These are phyloP conservation scores for Trichoderma koningii DNA, from an alignment of 2,329 filamentous ascomycete genomes.

Conservation along the genomic window DNA sequence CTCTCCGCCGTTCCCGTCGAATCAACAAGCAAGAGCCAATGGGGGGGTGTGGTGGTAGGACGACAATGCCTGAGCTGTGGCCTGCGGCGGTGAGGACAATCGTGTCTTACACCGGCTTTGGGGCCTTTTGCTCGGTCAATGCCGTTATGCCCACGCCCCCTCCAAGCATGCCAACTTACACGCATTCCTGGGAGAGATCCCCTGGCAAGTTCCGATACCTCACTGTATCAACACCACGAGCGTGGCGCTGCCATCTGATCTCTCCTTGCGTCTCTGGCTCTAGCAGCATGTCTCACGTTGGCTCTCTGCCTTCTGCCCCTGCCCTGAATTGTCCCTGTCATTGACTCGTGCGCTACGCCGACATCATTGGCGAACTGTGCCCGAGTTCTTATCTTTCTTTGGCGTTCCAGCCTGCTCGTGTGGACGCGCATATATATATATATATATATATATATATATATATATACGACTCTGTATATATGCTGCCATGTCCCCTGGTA, in stretches of 20 bases:
- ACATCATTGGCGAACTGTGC: neutral
- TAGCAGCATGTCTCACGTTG: constrained; percentile 15
- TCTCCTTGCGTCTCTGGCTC: constrained; percentile 17
- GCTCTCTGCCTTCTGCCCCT: constrained; percentile 12
- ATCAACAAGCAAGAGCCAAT: constrained; percentile 1
- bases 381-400: constrained; percentile 10
- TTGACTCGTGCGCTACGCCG: constrained; percentile 19
- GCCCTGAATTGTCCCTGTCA: constrained; percentile 11
- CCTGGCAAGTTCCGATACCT: constrained; percentile 19
- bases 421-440: neutral
- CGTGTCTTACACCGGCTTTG: constrained; percentile 7
- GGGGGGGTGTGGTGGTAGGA: constrained; percentile 6
- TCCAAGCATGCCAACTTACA: neutral
- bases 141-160: constrained; percentile 10
- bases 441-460: neutral
- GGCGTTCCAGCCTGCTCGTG: neutral
- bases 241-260: constrained; percentile 25
- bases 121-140: neutral
- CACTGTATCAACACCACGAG: constrained; percentile 24
- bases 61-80: constrained; percentile 21
- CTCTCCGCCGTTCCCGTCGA: constrained; percentile 22
- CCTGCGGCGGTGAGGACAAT: constrained; percentile 24
- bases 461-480: constrained; percentile 2
- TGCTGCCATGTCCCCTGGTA: neutral
- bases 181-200: constrained; percentile 16